phyloP scores from a whole-genome alignment of 306 rosid genomes.

The Fagus sylvatica region DNA sequence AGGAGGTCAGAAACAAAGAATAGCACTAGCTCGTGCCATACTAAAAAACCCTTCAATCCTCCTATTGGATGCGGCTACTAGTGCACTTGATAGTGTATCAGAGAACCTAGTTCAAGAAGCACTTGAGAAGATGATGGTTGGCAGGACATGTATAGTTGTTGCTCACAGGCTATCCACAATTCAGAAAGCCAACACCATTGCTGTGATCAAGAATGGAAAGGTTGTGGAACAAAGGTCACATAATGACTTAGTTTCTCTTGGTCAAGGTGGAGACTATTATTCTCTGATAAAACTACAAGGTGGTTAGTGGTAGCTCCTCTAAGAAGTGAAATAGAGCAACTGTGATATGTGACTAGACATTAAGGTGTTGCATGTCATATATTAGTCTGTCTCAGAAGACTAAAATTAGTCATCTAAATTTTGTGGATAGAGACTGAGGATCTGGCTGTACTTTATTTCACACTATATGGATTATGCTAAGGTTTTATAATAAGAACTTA shows the following conservation, averaged over 20 bases:
- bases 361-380: background rate
- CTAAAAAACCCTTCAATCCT: conserved; percentile 81
- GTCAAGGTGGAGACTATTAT: conserved; percentile 55
- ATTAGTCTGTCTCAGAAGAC: background rate
- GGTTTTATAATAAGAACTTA: background rate
- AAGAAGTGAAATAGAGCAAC: conserved; percentile 13
- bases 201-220: conserved; percentile 69
- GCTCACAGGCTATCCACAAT: conserved; percentile 79
- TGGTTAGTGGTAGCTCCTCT: conserved; percentile 42
- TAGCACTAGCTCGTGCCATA: conserved; percentile 82
- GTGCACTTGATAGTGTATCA: conserved; percentile 90
- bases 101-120: conserved; percentile 74
- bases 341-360: background rate
- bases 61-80: conserved; percentile 83
- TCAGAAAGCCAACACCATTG: conserved; percentile 68
- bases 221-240: conserved; percentile 83
- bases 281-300: conserved; percentile 60
- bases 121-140: conserved; percentile 75
- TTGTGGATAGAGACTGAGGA: conserved; percentile 1
- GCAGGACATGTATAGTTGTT: conserved; percentile 71
- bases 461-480: background rate
- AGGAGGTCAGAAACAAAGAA: conserved; percentile 91
- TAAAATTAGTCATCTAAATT: background rate
- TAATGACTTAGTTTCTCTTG: conserved; percentile 61
- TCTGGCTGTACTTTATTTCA: background rate